A percentile compares a stretch with the other conserved stretches of the same genome.
Conservation (phyloP, 805 yeast genomes). For the Schwanniomyces polymorphus region DNA sequence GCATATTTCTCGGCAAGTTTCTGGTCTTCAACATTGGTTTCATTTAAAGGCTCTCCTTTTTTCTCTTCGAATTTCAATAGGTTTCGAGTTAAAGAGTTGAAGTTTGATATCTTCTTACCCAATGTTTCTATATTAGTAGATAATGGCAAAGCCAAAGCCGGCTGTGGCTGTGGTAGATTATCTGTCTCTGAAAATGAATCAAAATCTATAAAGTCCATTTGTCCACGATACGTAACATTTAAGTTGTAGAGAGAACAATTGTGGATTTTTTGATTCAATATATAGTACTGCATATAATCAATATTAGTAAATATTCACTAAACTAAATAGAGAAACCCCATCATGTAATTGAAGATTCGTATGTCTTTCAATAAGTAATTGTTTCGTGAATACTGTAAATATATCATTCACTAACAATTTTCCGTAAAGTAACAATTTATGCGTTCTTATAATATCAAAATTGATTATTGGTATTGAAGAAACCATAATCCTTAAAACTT, state of each 20-base stretch:
- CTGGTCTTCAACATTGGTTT: constrained; percentile 3
- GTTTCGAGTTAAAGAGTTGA: constrained; percentile 30
- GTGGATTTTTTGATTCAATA: neutral
- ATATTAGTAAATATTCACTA: neutral
- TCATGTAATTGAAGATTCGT: neutral
- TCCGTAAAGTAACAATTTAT: too few species aligned
- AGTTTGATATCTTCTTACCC: constrained; percentile 31
- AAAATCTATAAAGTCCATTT: constrained; percentile 44
- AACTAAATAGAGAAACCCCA: neutral
- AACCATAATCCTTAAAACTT: too few species aligned
- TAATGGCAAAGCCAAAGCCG: constrained; percentile 42
- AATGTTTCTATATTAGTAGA: constrained; percentile 36
- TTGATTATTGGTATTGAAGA: too few species aligned
- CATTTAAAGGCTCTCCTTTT: constrained; percentile 5
- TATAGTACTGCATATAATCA: neutral
- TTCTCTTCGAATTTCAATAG: constrained; percentile 23
- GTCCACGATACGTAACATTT: neutral
- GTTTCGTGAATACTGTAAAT: too few species aligned
- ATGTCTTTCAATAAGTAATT: too few species aligned
- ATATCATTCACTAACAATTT: too few species aligned
- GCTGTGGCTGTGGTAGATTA: constrained; percentile 41
- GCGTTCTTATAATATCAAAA: too few species aligned
- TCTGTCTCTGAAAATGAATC: constrained; percentile 29
- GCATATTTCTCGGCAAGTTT: constrained; percentile 50
- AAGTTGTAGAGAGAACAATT: neutral